A percentile compares a stretch with the other conserved stretches of the same genome.
Conservation (phyloP, 2,329 filamentous ascomycete species). For the Ophiocordyceps camponoti-floridani region DNA sequence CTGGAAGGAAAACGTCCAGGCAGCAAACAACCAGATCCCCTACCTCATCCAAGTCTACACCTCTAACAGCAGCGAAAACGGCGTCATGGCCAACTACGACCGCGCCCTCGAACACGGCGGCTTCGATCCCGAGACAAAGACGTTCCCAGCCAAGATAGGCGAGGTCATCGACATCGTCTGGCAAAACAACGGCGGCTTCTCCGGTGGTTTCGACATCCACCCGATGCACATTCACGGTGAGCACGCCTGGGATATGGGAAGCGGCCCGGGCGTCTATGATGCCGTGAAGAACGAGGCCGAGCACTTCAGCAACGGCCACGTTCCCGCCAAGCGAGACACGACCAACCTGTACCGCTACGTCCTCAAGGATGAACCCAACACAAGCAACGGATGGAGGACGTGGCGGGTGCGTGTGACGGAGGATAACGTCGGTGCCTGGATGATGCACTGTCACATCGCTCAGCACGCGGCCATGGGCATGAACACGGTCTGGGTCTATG, state of each 20-base stretch:
- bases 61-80: constrained; percentile 19
- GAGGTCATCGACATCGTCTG: constrained; percentile 37
- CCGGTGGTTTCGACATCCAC: constrained; percentile 18
- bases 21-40: constrained; percentile 10
- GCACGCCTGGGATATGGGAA: constrained; percentile 34
- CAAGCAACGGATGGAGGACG: constrained; percentile 36
- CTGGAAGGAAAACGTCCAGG: constrained; percentile 20
- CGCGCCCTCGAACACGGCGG: constrained; percentile 29
- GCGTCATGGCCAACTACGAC: constrained; percentile 27
- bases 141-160: constrained; percentile 33
- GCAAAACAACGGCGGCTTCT: constrained; percentile 18
- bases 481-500: constrained; percentile 10
- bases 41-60: constrained; percentile 34
- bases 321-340: constrained; percentile 22
- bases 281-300: constrained; percentile 24
- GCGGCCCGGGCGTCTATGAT: constrained; percentile 34
- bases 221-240: constrained; percentile 37
- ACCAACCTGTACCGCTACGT: constrained; percentile 38
- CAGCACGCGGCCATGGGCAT: constrained; percentile 36
- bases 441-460: constrained; percentile 43
- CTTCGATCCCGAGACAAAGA: constrained; percentile 30
- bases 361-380: constrained; percentile 17
- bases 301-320: constrained; percentile 8
- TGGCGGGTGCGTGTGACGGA: constrained; percentile 31
- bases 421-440: constrained; percentile 30